phyloP scores from a whole-genome alignment of 495 filamentous ascomycete species.

The Podospora comata region DNA sequence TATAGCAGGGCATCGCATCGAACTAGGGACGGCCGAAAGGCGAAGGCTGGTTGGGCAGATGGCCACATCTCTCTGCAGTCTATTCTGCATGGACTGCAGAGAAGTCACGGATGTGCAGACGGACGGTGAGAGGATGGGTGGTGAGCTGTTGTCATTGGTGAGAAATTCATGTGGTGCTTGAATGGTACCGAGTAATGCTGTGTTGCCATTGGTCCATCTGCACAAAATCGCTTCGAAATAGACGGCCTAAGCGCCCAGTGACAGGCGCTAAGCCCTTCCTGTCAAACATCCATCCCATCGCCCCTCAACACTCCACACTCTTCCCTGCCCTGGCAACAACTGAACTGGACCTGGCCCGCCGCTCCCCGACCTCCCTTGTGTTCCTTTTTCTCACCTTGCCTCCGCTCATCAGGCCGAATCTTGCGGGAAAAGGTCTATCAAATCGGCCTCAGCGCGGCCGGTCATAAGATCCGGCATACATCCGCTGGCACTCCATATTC shows the following conservation, averaged over 20 bases:
- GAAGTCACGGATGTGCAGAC: constrained; percentile 2
- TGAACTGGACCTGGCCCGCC: not conserved
- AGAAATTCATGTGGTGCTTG: constrained; percentile 34
- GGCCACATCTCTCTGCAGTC: constrained; percentile 5
- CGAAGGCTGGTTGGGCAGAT: constrained; percentile 44
- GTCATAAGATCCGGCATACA: not conserved
- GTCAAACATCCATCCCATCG: constrained; percentile 1
- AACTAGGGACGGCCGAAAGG: constrained; percentile 36
- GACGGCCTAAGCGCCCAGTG: constrained; percentile 34
- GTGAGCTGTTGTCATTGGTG: constrained; percentile 28
- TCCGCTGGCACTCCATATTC: not conserved
- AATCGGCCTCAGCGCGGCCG: constrained; percentile 4
- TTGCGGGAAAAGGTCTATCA: constrained; percentile 2
- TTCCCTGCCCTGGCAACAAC: not conserved
- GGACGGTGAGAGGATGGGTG: constrained; percentile 19
- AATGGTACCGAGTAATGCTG: constrained; percentile 18
- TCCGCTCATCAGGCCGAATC: constrained; percentile 13
- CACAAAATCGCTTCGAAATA: constrained; percentile 24
- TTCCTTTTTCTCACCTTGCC: constrained; percentile 5
- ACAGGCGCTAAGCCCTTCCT: constrained; percentile 26
- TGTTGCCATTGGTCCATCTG: constrained; percentile 26
- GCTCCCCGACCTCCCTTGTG: constrained; percentile 11
- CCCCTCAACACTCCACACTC: not conserved
- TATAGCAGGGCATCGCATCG: constrained; percentile 35
- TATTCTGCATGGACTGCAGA: not conserved